Evolutionary conservation across 805 yeast genomes (phyloP).

Genomic region (Candida nanaspora): DNA sequence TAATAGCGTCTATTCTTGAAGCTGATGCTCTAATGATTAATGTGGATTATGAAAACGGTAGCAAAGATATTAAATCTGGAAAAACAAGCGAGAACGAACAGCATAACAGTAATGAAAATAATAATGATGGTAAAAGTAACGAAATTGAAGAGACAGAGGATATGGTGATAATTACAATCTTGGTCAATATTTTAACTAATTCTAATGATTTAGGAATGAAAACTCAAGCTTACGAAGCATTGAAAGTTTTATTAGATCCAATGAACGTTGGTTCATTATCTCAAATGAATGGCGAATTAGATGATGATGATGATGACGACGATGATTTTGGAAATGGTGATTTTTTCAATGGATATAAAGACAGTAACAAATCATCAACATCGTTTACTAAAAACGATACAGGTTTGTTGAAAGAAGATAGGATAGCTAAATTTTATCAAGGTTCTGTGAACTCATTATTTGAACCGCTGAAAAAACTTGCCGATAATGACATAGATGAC

Average conservation of each 20-base stretch:
- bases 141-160: slow-evolving; percentile 28
- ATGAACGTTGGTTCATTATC: slow-evolving; percentile 12
- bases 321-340: slow-evolving; percentile 2
- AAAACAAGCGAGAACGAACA: neutral
- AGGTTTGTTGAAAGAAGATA: slow-evolving; percentile 15
- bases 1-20: slow-evolving; percentile 73
- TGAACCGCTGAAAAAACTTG: slow-evolving; percentile 17
- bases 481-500: neutral
- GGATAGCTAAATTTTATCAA: slow-evolving; percentile 54
- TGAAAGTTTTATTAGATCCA: slow-evolving; percentile 66
- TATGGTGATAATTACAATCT: slow-evolving; percentile 46
- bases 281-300: slow-evolving; percentile 1
- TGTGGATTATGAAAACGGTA: slow-evolving; percentile 2
- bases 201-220: slow-evolving; percentile 68
- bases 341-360: slow-evolving; percentile 12
- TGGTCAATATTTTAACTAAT: slow-evolving; percentile 52
- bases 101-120: slow-evolving; percentile 24
- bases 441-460: slow-evolving; percentile 28
- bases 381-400: neutral
- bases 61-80: neutral
- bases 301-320: slow-evolving; percentile 5
- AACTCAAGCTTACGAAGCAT: slow-evolving; percentile 78
- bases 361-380: slow-evolving; percentile 18
- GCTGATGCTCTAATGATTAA: slow-evolving; percentile 66
- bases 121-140: neutral